A percentile compares a stretch with the other conserved stretches of the same genome.
phyloP scores from a whole-genome alignment of 2,329 filamentous ascomycete genomes.

The Thelonectria blattea region DNA sequence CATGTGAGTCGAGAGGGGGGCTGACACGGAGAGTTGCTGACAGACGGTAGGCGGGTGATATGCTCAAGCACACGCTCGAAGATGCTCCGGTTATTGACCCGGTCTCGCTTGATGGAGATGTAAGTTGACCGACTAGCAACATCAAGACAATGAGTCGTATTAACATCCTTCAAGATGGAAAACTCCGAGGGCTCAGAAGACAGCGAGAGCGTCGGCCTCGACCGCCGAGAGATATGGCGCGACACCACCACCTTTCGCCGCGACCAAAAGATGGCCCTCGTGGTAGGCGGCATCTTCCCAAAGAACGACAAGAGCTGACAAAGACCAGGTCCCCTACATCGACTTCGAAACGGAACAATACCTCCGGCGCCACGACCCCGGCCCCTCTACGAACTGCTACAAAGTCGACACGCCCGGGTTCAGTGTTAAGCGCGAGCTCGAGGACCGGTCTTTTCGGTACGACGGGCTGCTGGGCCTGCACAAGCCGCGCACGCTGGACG shows the following conservation, averaged over 20 bases:
- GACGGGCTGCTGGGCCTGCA: conserved; percentile 10
- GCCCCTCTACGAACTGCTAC: neutral
- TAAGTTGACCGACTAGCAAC: too few relatives aligned
- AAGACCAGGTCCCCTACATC: conserved; percentile 1
- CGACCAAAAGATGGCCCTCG: neutral
- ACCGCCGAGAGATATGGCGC: neutral
- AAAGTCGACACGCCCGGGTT: neutral
- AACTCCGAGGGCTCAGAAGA: neutral
- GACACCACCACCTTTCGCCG: neutral
- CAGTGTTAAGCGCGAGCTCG: neutral
- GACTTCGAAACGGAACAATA: conserved; percentile 13
- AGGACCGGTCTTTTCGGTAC: conserved; percentile 10
- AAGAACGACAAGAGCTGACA: neutral
- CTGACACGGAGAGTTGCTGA: neutral
- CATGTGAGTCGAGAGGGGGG: neutral
- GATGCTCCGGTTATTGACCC: neutral
- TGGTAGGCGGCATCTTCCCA: neutral
- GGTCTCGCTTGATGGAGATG: neutral
- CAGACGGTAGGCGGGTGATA: neutral
- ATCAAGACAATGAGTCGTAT: too few relatives aligned
- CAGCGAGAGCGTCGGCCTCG: neutral
- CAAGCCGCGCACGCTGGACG: conserved; percentile 17
- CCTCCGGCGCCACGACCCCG: neutral
- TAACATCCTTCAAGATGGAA: neutral
- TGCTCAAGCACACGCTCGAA: neutral